These are phyloP conservation scores for Kuraishia molischiana DNA, from an alignment of 805 yeast species.

Conservation along the genomic window DNA sequence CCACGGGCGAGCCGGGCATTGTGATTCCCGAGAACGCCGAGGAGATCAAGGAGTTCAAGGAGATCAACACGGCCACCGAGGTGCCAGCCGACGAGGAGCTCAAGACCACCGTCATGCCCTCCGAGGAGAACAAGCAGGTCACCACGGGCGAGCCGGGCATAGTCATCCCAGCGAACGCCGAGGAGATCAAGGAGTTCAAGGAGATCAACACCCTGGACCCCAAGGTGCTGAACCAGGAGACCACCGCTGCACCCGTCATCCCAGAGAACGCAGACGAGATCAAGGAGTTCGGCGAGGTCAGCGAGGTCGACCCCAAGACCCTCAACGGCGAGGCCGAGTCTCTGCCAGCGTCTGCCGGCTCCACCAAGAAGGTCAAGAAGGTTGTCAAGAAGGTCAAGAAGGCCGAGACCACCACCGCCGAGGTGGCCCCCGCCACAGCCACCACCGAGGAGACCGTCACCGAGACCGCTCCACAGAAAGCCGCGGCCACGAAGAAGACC, in stretches of 20 bases:
- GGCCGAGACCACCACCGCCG: conserved; percentile 7
- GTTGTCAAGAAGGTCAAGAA: conserved; percentile 20
- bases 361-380: conserved; percentile 19
- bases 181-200: conserved; percentile 55
- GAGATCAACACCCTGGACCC: conserved; percentile 50
- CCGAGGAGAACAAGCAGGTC: conserved; percentile 31
- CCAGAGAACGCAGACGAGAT: conserved; percentile 48
- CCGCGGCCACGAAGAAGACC: conserved; percentile 5
- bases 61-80: conserved; percentile 28
- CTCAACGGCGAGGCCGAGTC: conserved; percentile 30
- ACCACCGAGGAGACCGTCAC: conserved; percentile 5
- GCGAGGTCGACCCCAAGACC: conserved; percentile 41
- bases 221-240: conserved; percentile 42
- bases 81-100: conserved; percentile 6
- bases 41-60: conserved; percentile 55
- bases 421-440: conserved; percentile 4
- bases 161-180: conserved; percentile 51
- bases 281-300: conserved; percentile 45
- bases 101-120: conserved; percentile 36
- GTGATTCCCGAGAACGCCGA: conserved; percentile 53
- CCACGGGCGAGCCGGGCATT: conserved; percentile 68
- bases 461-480: conserved; percentile 4
- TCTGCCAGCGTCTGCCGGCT: conserved; percentile 3
- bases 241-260: conserved; percentile 38
- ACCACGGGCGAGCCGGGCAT: conserved; percentile 68